Percentiles rank a stretch among this genome's conserved stretches.
Evolutionary conservation across 331 rosid genomes (phyloP).

Genomic region (Malus hybrid): DNA sequence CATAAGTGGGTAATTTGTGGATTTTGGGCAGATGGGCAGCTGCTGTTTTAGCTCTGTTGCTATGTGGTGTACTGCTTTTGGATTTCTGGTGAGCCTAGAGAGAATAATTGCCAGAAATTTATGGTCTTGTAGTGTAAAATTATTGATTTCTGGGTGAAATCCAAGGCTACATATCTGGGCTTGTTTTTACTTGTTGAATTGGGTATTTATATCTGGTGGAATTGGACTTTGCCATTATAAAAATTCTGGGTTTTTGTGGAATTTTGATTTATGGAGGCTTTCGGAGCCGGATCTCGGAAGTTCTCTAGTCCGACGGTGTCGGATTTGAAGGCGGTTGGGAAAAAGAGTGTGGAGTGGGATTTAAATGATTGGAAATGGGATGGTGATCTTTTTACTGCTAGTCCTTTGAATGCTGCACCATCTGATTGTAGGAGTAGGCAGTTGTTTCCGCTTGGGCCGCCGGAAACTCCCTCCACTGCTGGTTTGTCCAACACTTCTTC

Average conservation of each 20-base stretch:
- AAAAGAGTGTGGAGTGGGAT: conserved; percentile 65
- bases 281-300: conserved; percentile 43
- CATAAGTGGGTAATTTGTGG: conserved; percentile 1
- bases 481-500: conserved; percentile 49
- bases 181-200: neutral
- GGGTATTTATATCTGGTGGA: neutral
- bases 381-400: conserved; percentile 72
- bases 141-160: neutral
- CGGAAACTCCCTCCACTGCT: conserved; percentile 34
- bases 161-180: neutral
- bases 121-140: neutral
- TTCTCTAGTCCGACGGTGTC: conserved; percentile 34
- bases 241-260: neutral
- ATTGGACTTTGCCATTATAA: neutral
- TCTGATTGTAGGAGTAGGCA: conserved; percentile 49
- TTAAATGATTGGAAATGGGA: conserved; percentile 84
- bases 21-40: conserved; percentile 21
- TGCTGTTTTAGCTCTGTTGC: conserved; percentile 26
- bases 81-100: conserved; percentile 4
- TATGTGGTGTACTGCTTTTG: conserved; percentile 17
- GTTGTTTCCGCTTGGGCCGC: conserved; percentile 40
- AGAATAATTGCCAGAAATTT: neutral
- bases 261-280: conserved; percentile 52
- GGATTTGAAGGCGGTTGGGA: conserved; percentile 55
- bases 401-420: conserved; percentile 42